phyloP scores from a whole-genome alignment of 768 basidiomycete genomes.

The Termitomyces sp. region DNA sequence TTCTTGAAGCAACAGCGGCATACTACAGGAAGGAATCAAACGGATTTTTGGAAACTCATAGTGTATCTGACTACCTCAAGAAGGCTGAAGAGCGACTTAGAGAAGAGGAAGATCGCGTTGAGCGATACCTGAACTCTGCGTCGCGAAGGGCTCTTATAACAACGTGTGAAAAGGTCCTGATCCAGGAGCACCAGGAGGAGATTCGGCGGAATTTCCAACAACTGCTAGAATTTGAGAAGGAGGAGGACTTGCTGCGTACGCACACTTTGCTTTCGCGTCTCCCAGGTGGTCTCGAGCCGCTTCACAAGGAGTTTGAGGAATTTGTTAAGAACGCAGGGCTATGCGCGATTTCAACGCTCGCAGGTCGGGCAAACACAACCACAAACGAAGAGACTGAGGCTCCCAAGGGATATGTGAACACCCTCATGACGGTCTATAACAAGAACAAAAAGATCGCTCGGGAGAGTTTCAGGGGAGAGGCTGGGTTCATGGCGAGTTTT shows the following conservation, averaged over 20 bases:
- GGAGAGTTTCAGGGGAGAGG: constrained; percentile 86
- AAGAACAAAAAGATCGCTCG: constrained; percentile 89
- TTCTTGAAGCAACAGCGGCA: constrained; percentile 82
- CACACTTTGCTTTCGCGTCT: constrained; percentile 90
- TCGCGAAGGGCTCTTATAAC: constrained; percentile 77
- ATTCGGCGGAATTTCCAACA: constrained; percentile 94
- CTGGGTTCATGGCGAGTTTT: constrained; percentile 88
- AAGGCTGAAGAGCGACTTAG: constrained; percentile 89
- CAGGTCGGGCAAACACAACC: constrained; percentile 51
- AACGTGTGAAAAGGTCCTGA: constrained; percentile 90
- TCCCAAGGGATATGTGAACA: constrained; percentile 93
- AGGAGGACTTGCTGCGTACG: constrained; percentile 93
- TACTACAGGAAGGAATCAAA: constrained; percentile 93
- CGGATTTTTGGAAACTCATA: constrained; percentile 82
- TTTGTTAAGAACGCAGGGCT: constrained; percentile 92
- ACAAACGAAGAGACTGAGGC: constrained; percentile 59
- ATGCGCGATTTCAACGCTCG: constrained; percentile 71
- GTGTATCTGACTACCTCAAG: constrained; percentile 90
- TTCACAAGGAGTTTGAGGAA: constrained; percentile 89
- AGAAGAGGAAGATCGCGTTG: constrained; percentile 94
- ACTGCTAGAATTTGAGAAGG: constrained; percentile 88
- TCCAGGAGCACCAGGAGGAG: constrained; percentile 74
- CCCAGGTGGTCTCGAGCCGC: constrained; percentile 82
- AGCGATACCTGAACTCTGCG: constrained; percentile 85
- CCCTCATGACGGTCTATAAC: constrained; percentile 82